Base-by-base conservation (phyloP, 805 yeast genomes). In the Kurtzmaniella fragi region DNA sequence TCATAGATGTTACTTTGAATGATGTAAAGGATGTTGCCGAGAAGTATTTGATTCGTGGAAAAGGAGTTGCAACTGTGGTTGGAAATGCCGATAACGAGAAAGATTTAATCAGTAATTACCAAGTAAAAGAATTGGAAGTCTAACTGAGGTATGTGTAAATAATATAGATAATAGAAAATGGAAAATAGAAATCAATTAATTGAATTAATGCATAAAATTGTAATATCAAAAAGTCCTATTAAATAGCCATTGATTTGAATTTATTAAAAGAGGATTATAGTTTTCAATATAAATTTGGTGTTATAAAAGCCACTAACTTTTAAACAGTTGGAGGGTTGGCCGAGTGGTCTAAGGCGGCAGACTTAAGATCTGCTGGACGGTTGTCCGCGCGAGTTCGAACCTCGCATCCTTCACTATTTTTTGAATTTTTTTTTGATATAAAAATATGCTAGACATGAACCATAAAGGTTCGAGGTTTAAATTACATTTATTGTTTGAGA, bases 11-110 rank as follows among this genome's bases (percentile, higher is more conserved):
- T 13, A 64, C 69, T n/a, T 56, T 75, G 11, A 58, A 60, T 1
- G 95, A 86, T 51, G 71, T 91, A 38, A 61, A 68, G 31, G 68
- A 71, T 9, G 96, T 67, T 15, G 79, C 84, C n/a, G 80, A 80
- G 43, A 76, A 77, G 54, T 90, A 86, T 50, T 64, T 85, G 47
- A 49, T 66, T 6, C 52, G 48, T 2, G 54, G 52, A 2, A 43
- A 41, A 2, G 51, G 54, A 13, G 49, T 47, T 25, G 56, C 58
- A 20, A 73, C 78, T 1, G 69, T 77, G 4, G 69, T 77, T 43
- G 81, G 80, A 2, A 67, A 71, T 37, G 60, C 60, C 36, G 47
- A 47, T 28, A 42, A 39, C 5, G 44, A 61, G 29, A 49, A 52
- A 17, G 56, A 54, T 29, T 14, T 38, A 29, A 20, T 20, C 7